Base-by-base conservation (phyloP, 208 protist genomes). In the Acanthamoeba triangularis region DNA sequence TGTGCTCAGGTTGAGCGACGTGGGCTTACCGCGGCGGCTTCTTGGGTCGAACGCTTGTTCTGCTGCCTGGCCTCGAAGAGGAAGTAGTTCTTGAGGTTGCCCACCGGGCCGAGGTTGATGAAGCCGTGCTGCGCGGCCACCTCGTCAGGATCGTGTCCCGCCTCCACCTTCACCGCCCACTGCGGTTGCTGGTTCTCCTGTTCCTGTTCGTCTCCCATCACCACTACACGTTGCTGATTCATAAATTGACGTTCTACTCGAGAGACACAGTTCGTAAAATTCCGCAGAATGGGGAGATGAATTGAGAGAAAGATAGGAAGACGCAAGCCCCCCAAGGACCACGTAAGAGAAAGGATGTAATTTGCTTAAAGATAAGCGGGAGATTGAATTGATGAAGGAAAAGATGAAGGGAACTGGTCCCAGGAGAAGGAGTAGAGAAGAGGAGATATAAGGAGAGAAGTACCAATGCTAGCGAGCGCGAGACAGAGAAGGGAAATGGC, bases 61-160 rank as follows among this genome's bases (percentile, higher is more conserved):
- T 37, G 78, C 28, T 87, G 78, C 2, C 23, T 37, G 25, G 49
- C 78, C 28, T 87, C 44, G 30, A 87, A 87, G 78, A 87, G 78
- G 47, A 87, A 87, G 47, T 87, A 87, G 78, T 59, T 23, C 78
- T 87, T 87, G 78, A 87, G 78, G 78, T 87, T 87, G 23, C 28
- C 78, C 47, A 87, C 49, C 5, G 78, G 78, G 16, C 78, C 78
- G 18, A 87, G 78, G 47, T 87, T 87, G 78, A 54, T 8, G 47
- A 87, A 87, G 44, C 78, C 78, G 47, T 87, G 78, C 28, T 87
- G 28, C 20, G 16, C 20, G 28, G 78, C 78, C 44, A 87, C 44
- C 18, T 52, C 44, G 78, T 87, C 78, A 11, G 78, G 78, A 41
- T 87, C 44, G n/a, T 87, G 78, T 7, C 78, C 78, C 8, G n/a